phyloP scores from a whole-genome alignment of 2,329 filamentous ascomycete species.

The Cladorrhinum sp. region DNA sequence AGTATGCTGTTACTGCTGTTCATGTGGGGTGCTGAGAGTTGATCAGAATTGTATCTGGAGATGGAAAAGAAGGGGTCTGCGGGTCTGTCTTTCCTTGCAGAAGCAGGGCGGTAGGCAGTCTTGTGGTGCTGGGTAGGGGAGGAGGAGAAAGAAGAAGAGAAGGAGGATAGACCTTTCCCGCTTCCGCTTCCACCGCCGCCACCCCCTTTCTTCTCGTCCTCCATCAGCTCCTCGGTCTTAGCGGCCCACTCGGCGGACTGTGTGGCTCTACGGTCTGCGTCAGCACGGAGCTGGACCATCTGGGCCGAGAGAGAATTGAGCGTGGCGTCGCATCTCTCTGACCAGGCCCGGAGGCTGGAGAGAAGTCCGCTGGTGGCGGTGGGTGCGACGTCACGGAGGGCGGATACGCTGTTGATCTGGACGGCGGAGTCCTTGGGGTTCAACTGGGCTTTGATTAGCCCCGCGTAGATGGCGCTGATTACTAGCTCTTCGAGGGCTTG shows the following conservation, averaged over 20 bases:
- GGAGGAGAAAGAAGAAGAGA: neutral
- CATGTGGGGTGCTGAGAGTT: constrained; percentile 4
- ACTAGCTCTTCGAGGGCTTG: constrained; percentile 81
- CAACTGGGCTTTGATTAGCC: constrained; percentile 76
- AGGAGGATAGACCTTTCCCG: neutral
- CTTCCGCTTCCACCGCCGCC: constrained; percentile 19
- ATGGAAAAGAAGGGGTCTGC: neutral
- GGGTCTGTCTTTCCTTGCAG: neutral
- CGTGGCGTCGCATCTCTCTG: constrained; percentile 69
- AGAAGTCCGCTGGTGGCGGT: constrained; percentile 68
- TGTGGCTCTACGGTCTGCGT: constrained; percentile 52
- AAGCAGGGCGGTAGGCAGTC: neutral
- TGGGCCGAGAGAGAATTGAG: constrained; percentile 73
- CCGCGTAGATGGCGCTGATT: constrained; percentile 82
- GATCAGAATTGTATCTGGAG: neutral
- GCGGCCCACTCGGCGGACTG: constrained; percentile 48
- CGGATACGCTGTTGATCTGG: constrained; percentile 74
- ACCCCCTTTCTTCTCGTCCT: constrained; percentile 39
- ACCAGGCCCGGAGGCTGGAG: constrained; percentile 68
- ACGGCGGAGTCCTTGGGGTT: constrained; percentile 74
- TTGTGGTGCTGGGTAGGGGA: neutral
- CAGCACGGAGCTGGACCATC: constrained; percentile 61
- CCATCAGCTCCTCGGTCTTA: constrained; percentile 48
- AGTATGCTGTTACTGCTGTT: constrained; percentile 20
- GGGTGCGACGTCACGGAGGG: constrained; percentile 80